A percentile compares a stretch with the other conserved stretches of the same genome.
These are phyloP conservation scores for Flaveria bidentis DNA, from an alignment of 129 eudicot genomes.

Conservation along the genomic window DNA sequence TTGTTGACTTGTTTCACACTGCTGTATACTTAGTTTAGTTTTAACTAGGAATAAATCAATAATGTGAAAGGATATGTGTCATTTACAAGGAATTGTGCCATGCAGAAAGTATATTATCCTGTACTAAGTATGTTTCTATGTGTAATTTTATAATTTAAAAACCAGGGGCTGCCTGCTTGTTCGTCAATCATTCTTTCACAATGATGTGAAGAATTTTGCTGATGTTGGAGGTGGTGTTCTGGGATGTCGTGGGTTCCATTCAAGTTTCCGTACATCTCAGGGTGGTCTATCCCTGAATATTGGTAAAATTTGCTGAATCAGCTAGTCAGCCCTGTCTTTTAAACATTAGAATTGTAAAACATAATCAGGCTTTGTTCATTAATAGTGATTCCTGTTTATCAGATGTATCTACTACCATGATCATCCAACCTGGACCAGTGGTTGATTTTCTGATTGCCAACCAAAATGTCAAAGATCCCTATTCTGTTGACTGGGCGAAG, in stretches of 20 bases:
- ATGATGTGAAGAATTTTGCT: slow-evolving; percentile 64
- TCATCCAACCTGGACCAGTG: slow-evolving; percentile 84
- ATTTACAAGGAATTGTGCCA: too few species aligned
- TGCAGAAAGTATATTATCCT: not conserved
- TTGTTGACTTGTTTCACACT: not conserved
- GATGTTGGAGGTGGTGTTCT: slow-evolving; percentile 84
- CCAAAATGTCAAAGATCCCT: slow-evolving; percentile 79
- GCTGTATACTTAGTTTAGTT: not conserved
- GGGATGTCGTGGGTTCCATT: slow-evolving; percentile 91
- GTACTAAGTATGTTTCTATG: not conserved
- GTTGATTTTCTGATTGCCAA: slow-evolving; percentile 76
- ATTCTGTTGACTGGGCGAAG: slow-evolving; percentile 74
- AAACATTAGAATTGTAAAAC: not conserved
- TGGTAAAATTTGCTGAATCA: slow-evolving; percentile 41
- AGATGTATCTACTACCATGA: slow-evolving; percentile 90
- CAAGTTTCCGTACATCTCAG: slow-evolving; percentile 89
- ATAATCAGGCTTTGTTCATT: not conserved
- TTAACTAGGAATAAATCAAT: too few species aligned
- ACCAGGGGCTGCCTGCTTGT: slow-evolving; percentile 92
- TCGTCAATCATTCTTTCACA: slow-evolving; percentile 86
- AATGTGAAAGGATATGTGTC: too few species aligned
- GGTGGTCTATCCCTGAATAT: slow-evolving; percentile 85
- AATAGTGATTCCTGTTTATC: slow-evolving; percentile 9
- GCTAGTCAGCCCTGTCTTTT: not conserved
- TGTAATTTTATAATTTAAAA: not conserved